phyloP scores from a whole-genome alignment of 805 yeast genomes.

The Hanseniaspora valbyensis region DNA sequence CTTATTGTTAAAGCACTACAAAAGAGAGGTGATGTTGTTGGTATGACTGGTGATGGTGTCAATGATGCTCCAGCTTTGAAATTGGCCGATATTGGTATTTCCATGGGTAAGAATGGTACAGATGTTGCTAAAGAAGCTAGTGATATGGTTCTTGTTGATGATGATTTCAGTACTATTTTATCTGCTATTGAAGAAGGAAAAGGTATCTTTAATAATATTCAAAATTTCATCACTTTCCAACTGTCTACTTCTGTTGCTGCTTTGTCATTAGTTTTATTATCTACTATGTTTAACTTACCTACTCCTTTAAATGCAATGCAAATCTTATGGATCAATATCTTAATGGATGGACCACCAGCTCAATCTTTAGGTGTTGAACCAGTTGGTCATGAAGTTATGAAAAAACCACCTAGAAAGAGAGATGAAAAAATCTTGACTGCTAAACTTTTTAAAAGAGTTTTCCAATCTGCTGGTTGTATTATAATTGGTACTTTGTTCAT shows the following conservation, averaged over 20 bases:
- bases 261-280: conserved; percentile 70
- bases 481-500: conserved; percentile 86
- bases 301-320: conserved; percentile 97
- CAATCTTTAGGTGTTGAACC: conserved; percentile 96
- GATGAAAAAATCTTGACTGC: conserved; percentile 71
- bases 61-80: conserved; percentile 98
- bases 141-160: conserved; percentile 94
- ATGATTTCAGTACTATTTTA: conserved; percentile 87
- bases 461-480: conserved; percentile 59
- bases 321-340: conserved; percentile 90
- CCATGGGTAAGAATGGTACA: conserved; percentile 89
- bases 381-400: conserved; percentile 91
- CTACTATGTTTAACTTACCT: conserved; percentile 80
- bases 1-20: conserved; percentile 83
- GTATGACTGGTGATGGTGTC: conserved; percentile 99
- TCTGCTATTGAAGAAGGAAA: conserved; percentile 95
- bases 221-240: conserved; percentile 89
- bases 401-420: conserved; percentile 84
- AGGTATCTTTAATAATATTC: conserved; percentile 91
- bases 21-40: conserved; percentile 85
- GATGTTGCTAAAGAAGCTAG: conserved; percentile 98
- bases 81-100: conserved; percentile 89
- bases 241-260: conserved; percentile 95
- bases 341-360: conserved; percentile 99
- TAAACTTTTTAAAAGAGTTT: conserved; percentile 56